Conservation (phyloP, 179 eudicot species). For the Gypsophila paniculata region DNA sequence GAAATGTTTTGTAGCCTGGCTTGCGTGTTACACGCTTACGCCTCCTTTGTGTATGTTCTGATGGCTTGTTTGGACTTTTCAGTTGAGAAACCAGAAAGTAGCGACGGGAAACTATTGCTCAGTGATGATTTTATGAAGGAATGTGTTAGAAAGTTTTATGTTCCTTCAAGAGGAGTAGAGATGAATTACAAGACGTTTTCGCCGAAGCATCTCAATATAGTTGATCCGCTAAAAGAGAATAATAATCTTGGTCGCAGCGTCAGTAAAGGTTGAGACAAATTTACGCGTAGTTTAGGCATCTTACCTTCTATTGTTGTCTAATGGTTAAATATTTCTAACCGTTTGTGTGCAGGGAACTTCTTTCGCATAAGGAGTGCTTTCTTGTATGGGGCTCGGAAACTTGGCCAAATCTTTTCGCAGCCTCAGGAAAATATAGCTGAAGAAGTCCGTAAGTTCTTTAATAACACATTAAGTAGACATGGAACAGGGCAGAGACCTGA, state of each 20-base stretch:
- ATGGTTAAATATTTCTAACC: not conserved
- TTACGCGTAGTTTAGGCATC: not conserved
- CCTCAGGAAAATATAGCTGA: slow-evolving; percentile 49
- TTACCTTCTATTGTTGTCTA: not conserved
- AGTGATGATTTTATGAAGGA: slow-evolving; percentile 49
- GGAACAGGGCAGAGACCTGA: slow-evolving; percentile 70
- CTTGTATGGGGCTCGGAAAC: slow-evolving; percentile 71
- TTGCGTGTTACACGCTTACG: not conserved
- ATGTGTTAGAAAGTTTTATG: slow-evolving; percentile 51
- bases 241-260: slow-evolving; percentile 96
- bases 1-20: slow-evolving; percentile 4
- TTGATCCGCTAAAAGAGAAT: slow-evolving; percentile 74
- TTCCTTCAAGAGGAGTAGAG: slow-evolving; percentile 50
- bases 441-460: slow-evolving; percentile 60
- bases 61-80: slow-evolving; percentile 21
- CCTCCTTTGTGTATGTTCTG: slow-evolving; percentile 4
- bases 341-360: slow-evolving; percentile 57
- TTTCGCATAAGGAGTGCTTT: slow-evolving; percentile 85
- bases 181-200: slow-evolving; percentile 27
- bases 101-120: slow-evolving; percentile 45
- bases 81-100: slow-evolving; percentile 62
- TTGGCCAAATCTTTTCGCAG: slow-evolving; percentile 55
- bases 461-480: slow-evolving; percentile 69
- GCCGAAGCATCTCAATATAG: slow-evolving; percentile 70
- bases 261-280: slow-evolving; percentile 58